Percentiles rank a stretch among this genome's conserved stretches.
Conservation (phyloP, 2,329 filamentous ascomycete species). For the Eutypella sp. region DNA sequence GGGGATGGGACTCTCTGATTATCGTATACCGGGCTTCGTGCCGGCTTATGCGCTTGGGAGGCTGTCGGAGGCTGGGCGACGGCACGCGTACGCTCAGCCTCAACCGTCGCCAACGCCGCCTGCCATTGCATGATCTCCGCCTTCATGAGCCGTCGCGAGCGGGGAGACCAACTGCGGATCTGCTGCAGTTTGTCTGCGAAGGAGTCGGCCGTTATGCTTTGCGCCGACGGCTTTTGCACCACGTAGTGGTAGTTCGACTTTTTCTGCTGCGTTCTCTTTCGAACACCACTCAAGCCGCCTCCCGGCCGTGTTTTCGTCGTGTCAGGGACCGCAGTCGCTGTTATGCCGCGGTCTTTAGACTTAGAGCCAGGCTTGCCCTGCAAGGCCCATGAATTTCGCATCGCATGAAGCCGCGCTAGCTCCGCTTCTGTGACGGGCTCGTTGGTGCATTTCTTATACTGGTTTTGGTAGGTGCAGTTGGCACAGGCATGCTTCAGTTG, state of each 20-base stretch:
- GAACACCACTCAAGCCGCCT: no score
- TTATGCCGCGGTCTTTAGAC: slow-evolving; percentile 1
- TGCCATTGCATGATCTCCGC: slow-evolving; percentile 25
- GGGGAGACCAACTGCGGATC: slow-evolving; percentile 17
- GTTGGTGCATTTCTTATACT: slow-evolving; percentile 25
- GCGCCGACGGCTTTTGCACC: slow-evolving; percentile 6
- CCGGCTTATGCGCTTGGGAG: no score
- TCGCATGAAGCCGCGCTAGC: slow-evolving; percentile 10
- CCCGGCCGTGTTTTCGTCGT: no score
- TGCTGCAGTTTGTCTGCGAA: slow-evolving; percentile 21
- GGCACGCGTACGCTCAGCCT: slow-evolving; percentile 15
- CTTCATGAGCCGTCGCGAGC: slow-evolving; percentile 18
- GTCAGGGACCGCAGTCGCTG: slow-evolving; percentile 3
- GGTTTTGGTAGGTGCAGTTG: slow-evolving; percentile 26
- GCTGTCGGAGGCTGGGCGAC: no score
- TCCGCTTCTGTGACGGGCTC: slow-evolving; percentile 20
- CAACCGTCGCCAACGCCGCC: slow-evolving; percentile 23
- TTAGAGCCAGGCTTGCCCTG: no score
- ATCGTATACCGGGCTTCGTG: no score
- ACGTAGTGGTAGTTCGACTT: slow-evolving; percentile 4
- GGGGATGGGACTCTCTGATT: no score
- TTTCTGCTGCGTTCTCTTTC: no score
- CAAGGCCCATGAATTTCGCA: slow-evolving; percentile 1
- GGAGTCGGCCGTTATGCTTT: slow-evolving; percentile 7
- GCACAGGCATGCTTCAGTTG: slow-evolving; percentile 23